These are phyloP conservation scores for Umbelopsis ramanniana DNA, from an alignment of 192 early-diverging fungal species.

Conservation along the genomic window DNA sequence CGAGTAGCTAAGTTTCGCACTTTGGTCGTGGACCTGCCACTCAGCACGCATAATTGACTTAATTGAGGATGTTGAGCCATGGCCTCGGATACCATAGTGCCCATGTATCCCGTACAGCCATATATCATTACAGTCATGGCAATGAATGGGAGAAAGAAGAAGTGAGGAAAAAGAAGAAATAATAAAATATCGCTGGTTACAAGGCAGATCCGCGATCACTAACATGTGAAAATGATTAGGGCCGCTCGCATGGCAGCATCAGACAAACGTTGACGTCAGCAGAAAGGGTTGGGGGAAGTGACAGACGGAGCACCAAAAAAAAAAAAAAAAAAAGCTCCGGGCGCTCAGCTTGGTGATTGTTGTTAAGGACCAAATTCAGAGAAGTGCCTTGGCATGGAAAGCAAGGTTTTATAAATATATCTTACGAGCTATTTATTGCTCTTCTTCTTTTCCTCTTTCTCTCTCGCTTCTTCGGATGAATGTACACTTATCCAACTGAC, in stretches of 20 bases:
- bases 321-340: neutral
- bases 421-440: neutral
- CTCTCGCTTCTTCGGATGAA: neutral
- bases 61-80: slow-evolving; percentile 11
- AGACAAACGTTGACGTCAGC: neutral
- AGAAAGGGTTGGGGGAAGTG: neutral
- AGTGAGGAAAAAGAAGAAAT: neutral
- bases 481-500: slow-evolving; percentile 16
- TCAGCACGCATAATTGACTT: neutral
- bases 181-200: neutral
- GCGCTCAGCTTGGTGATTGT: no score
- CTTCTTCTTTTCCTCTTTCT: neutral
- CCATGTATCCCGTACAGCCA: slow-evolving; percentile 18
- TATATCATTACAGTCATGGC: slow-evolving; percentile 7
- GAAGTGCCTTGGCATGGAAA: neutral
- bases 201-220: neutral
- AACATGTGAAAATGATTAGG: neutral
- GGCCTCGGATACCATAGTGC: slow-evolving; percentile 11
- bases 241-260: neutral
- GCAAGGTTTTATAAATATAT: slow-evolving; percentile 2
- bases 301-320: neutral
- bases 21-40: neutral
- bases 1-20: neutral
- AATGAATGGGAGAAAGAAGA: neutral
- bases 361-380: neutral